phyloP scores from a whole-genome alignment of 306 rosid species.

The Prunus padus region DNA sequence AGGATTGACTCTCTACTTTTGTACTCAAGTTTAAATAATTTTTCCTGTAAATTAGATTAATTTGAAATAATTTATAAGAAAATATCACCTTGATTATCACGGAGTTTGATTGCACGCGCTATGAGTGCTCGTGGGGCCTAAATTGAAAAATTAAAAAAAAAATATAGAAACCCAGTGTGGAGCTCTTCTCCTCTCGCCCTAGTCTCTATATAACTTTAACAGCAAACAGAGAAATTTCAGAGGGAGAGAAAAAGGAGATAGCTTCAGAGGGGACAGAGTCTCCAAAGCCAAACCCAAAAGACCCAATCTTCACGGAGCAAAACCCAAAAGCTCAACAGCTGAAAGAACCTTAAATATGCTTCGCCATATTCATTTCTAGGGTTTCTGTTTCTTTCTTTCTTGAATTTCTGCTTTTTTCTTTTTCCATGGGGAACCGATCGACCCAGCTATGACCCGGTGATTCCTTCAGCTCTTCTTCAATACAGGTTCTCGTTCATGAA shows the following conservation, averaged over 20 bases:
- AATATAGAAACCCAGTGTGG: slow-evolving; percentile 21
- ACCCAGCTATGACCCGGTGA: slow-evolving; percentile 32
- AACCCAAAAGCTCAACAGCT: neutral
- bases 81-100: neutral
- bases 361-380: slow-evolving; percentile 51
- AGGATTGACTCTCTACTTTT: too few species aligned
- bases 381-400: slow-evolving; percentile 33
- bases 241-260: slow-evolving; percentile 12
- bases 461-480: slow-evolving; percentile 16
- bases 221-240: slow-evolving; percentile 14
- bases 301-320: slow-evolving; percentile 21
- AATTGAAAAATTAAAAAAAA: slow-evolving; percentile 4
- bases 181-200: slow-evolving; percentile 45
- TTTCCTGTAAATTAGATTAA: too few species aligned
- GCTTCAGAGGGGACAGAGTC: slow-evolving; percentile 10
- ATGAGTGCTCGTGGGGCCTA: slow-evolving; percentile 14
- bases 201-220: slow-evolving; percentile 26
- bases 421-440: slow-evolving; percentile 20
- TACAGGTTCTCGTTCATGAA: slow-evolving; percentile 22
- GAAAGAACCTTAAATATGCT: slow-evolving; percentile 15
- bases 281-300: neutral
- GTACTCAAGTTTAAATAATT: too few species aligned
- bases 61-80: too few species aligned
- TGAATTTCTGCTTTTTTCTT: neutral
- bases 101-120: neutral